phyloP scores from a whole-genome alignment of 2,329 filamentous ascomycete genomes.

The Endothia cerciana region DNA sequence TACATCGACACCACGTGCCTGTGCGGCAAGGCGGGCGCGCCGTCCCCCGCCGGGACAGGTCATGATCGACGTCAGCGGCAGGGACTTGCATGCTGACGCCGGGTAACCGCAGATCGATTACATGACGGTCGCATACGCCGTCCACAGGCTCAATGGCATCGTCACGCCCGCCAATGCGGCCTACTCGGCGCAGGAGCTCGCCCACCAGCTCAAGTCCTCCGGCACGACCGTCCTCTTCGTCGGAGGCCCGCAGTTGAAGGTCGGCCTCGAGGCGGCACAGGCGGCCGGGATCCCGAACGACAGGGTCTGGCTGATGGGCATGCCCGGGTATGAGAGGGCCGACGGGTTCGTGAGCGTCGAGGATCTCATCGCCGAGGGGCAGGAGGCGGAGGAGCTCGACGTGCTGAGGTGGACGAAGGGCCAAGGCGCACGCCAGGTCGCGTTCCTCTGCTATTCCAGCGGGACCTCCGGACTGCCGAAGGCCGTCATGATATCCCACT shows the following conservation, averaged over 20 bases:
- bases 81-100: conserved; percentile 6
- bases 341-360: conserved; percentile 66
- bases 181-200: conserved; percentile 71
- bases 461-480: conserved; percentile 83
- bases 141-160: conserved; percentile 75
- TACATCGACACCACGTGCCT: neutral
- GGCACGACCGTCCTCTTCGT: conserved; percentile 74
- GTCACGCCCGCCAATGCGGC: conserved; percentile 76
- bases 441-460: conserved; percentile 80
- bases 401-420: conserved; percentile 64
- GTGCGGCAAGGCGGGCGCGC: neutral
- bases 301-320: conserved; percentile 70
- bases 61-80: no score
- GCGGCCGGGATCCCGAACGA: conserved; percentile 65
- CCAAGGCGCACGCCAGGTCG: conserved; percentile 68
- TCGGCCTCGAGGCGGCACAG: conserved; percentile 66
- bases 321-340: conserved; percentile 60
- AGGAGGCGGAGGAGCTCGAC: conserved; percentile 55
- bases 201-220: conserved; percentile 72
- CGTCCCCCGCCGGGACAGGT: neutral
- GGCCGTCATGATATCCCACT: conserved; percentile 82
- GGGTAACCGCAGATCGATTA: conserved; percentile 66
- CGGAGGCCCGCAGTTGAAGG: conserved; percentile 67
- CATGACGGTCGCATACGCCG: conserved; percentile 71
- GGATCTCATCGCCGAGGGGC: conserved; percentile 66